Evolutionary conservation across 2,329 filamentous ascomycete species (phyloP), one percentile per base, ranked within the genome.

Genomic region (Alternaria gansuensis): DNA sequence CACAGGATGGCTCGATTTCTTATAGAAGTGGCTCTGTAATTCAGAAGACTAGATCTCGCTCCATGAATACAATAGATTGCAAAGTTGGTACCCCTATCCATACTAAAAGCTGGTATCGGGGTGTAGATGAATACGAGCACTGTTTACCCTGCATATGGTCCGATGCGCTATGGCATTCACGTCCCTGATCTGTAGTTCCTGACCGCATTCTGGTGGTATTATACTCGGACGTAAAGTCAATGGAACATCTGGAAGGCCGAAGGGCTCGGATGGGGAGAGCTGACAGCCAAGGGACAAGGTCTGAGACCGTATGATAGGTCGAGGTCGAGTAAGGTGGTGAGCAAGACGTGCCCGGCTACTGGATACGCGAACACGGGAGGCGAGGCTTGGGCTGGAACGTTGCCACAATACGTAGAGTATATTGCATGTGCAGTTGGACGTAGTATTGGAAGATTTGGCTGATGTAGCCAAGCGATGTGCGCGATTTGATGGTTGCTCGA

Each of bases 61-160:
- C 46, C 34, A 57, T 29, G 24, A 14, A 24, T 41, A 61, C 13
- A 37, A 44, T 62, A 67, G 33, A 62, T 62, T 62, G 34, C 24
- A 0, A 36, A 3, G 29, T 43, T 5, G 26, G 34, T 31, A 39
- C 26, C 24, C 9, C 41, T 28, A 37, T 34, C 36, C 37, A 9
- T 9, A 14, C 31, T 50, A 17, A 46, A 33, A 5, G 8, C 29
- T 49, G 40, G 39, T 51, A 29, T 51, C 8, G 44, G 21, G n/a
- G 9, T 8, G 51, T 66, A 67, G 34, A 70, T 67, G 60, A 67
- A 72, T 63, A 69, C 64, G 66, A 54, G 61, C 10, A 29, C 26
- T 21, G 26, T 29, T 29, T 17, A 49, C 34, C 52, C 17, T 24
- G 37, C 24, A 59, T 40, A 57, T 57, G 40, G 39, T 23, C 31